Base-by-base conservation (phyloP, 352 stramenopile species). In the Globisporangium nodosum region DNA sequence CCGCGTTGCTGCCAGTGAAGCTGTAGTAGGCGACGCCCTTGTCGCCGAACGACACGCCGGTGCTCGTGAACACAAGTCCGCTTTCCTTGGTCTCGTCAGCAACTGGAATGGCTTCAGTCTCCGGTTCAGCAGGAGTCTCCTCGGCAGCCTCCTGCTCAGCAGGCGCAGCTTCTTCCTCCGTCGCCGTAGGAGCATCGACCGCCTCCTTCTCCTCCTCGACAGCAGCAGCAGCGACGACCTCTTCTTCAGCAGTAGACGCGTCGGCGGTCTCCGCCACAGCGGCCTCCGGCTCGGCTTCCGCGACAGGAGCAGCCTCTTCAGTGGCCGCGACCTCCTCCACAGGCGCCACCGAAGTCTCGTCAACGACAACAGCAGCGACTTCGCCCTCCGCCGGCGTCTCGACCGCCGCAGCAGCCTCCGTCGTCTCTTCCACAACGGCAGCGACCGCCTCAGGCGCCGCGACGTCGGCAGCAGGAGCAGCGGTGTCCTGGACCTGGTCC, bases 11-110 rank as follows among this genome's bases (percentile, higher is more conserved):
- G 49, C 65, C 72, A 56, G 78, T 68, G 54, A 81, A 87, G 55
- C 80, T 78, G 78, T 88, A 88, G 58, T 73, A 87, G 15, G 73
- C 76, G 11, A 87, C 64, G 50, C 71, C 73, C 53, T 76, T 71
- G 54, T 87, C 78, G 50, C 71, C 74, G 49, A 77, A 64, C 11
- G 56, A 69, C n/a, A 84, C 69, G 16, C 77, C 74, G 3, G 61
- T 60, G 7, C 67, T 58, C n/a, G 64, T 58, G 54, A 88, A 88
- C 42, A 71, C 59, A 7, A 82, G 60, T 6, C 54, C 56, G 4
- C 66, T 71, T 49, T 62, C 60, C 31, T 56, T 16, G 0, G 53
- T 56, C 33, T 60, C 52, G 8, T 72, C 56, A 12, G 64, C 61
- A 4, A 47, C 49, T n/a, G 64, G 50, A 7, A 39, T 63, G 3